Base-by-base conservation (phyloP, 1,284 basidiomycete genomes). In the Phylloboletellus chloephorus region DNA sequence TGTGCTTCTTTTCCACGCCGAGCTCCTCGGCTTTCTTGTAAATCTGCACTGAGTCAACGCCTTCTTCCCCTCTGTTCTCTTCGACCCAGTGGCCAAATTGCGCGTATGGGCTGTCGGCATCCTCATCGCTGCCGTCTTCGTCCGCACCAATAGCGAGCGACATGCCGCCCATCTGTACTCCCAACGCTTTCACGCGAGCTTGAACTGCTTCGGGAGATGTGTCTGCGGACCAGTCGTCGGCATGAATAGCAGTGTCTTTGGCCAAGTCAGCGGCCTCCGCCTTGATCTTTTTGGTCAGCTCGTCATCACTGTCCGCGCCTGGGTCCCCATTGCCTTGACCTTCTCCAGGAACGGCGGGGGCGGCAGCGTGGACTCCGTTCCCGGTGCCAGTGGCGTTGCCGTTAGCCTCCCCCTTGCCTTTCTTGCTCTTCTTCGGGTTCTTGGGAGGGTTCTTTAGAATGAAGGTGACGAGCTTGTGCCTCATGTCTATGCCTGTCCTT, bases 381-480 rank as follows among this genome's bases (percentile, higher is more conserved):
- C 74, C 78, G 24, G 75, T 74, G 19, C 72, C 71, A 41, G 71
- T 68, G 41, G 70, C 70, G 32, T 72, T 68, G 52, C 75, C 72
- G 33, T 72, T 73, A 32, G 64, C 63, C 39, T 66, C 57, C 16
- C 58, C 69, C 59, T 74, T 82, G 56, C 63, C 73, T 60, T 79
- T 78, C 70, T 84, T 92, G 52, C 72, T 74, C 67, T 88, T 91
- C 71, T 88, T 90, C 29, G 78, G 69, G 61, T 82, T 88, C 63
- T 83, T 83, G 51, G 93, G 95, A 32, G 96, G 96, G 67, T 99
- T 98, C 73, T 96, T 98, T 60, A 96, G 60, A 64, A 99, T 98
- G 72, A 90, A 98, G 3, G 94, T 94, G 32, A 87, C 87, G 46
- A 99, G 78, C 71, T 94, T 97, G 75, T 98, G 95, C 34, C 92